Conservation (phyloP, 2,329 filamentous ascomycete species). For the Aspergillus oerlinghausenensis region DNA sequence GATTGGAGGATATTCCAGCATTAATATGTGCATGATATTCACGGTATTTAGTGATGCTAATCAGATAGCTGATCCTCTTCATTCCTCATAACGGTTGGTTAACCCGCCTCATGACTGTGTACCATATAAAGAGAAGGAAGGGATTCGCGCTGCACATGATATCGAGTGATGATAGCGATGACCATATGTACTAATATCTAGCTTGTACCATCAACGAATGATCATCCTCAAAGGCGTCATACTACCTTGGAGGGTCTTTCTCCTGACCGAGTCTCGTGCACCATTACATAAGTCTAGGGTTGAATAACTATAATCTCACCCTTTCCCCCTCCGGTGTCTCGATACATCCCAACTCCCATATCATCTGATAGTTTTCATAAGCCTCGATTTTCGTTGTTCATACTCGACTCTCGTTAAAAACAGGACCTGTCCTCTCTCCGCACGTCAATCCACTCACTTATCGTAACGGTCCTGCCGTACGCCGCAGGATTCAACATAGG, state of each 20-base stretch:
- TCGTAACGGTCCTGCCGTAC: neutral
- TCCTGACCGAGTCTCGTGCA: neutral
- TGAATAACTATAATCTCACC: neutral
- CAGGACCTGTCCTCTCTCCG: neutral
- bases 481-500: neutral
- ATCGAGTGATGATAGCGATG: neutral
- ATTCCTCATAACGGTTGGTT: neutral
- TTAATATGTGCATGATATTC: neutral
- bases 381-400: neutral
- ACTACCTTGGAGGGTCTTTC: neutral
- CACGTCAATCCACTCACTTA: neutral
- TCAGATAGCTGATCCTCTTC: neutral
- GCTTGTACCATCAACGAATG: neutral
- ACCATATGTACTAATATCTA: neutral
- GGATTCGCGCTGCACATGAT: neutral
- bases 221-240: neutral
- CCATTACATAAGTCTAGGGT: neutral
- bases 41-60: neutral
- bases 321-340: neutral
- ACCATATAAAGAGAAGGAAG: neutral
- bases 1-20: neutral
- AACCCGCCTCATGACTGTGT: neutral
- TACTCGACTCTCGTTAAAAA: neutral
- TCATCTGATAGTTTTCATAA: neutral
- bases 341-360: neutral